These are phyloP conservation scores for Cladophialophora yegresii DNA, from an alignment of 2,329 filamentous ascomycete species.

Conservation along the genomic window DNA sequence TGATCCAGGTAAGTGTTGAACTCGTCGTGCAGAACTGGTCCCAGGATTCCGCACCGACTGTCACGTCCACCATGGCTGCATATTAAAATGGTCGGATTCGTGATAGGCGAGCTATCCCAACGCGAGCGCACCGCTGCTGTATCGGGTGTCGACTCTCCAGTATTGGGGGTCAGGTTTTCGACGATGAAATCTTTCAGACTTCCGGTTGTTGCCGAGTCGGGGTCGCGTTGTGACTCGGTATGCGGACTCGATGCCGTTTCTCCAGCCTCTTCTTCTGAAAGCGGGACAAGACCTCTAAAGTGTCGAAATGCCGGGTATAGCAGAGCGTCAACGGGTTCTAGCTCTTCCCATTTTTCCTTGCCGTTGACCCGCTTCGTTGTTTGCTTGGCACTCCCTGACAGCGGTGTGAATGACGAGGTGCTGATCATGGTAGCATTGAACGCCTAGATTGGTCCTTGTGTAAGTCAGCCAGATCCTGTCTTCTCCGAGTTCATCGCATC, in stretches of 20 bases:
- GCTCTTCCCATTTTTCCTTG: slow-evolving; percentile 24
- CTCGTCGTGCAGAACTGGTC: slow-evolving; percentile 69
- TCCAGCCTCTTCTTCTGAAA: background rate
- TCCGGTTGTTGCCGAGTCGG: slow-evolving; percentile 21
- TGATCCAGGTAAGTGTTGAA: slow-evolving; percentile 56
- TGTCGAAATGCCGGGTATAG: slow-evolving; percentile 83
- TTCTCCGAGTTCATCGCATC: background rate
- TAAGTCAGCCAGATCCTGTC: slow-evolving; percentile 27
- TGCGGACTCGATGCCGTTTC: background rate
- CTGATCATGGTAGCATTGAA: slow-evolving; percentile 79
- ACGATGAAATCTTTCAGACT: slow-evolving; percentile 50
- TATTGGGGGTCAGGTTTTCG: slow-evolving; percentile 54
- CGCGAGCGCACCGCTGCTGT: slow-evolving; percentile 61
- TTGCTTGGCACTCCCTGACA: slow-evolving; percentile 27
- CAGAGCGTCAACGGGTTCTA: slow-evolving; percentile 60
- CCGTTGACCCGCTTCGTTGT: slow-evolving; percentile 28
- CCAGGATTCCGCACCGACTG: slow-evolving; percentile 76
- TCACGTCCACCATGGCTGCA: slow-evolving; percentile 87
- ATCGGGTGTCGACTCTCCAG: slow-evolving; percentile 54
- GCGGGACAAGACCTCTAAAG: slow-evolving; percentile 60
- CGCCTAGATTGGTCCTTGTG: slow-evolving; percentile 57
- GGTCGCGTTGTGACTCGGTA: background rate
- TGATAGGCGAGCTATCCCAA: slow-evolving; percentile 15
- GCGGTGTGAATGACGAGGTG: slow-evolving; percentile 66
- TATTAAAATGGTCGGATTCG: slow-evolving; percentile 65